Evolutionary conservation across 495 filamentous ascomycete genomes (phyloP), one percentile per base, ranked within the genome.

Genomic region (Podospora bellae-mahoneyi): DNA sequence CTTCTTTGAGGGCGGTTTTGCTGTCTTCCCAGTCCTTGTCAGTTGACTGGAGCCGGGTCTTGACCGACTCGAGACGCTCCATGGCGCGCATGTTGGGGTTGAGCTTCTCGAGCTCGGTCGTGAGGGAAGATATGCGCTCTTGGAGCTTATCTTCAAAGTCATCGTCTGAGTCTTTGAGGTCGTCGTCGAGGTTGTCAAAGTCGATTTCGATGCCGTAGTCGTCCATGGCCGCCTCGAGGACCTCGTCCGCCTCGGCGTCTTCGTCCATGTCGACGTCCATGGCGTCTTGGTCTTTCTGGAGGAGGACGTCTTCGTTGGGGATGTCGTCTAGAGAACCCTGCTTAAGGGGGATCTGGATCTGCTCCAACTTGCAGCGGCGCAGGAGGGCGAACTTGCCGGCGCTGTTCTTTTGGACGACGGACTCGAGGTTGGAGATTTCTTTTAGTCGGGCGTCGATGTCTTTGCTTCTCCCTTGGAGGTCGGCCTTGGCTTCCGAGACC

Each of bases 51-150:
- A 97, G 91, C 60, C 93, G 90, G 66, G 87, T 86, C 75, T 94
- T 89, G 19, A 96, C 92, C 5, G 84, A 90, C 73, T 94, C 91
- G 4, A 99, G 84, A n/a, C 94, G 91, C 70, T 97, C 93, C 77
- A 93, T 90, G 30, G 94, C 94, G 72, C 94, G 91, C 85, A 97
- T 93, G 77, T 99, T 98, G 28, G 94, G 94, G 66, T 94, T 90
- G 80, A 97, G 91, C 75, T 94, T 93, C 69, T 96, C 93, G 39
- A 99, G 86, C 72, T 96, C 92, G 63, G 81, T 79, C 53, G 89
- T 89, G 9, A 98, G 83, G 34, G 83, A 79, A 53, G 85, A 82
- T 70, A 98, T 91, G 75, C 89, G 89, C 56, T 94, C 91, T 65
- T 90, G 85, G 30, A 99, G 83, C 64, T 86, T 84, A n/a, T 92